Base-by-base conservation (phyloP, 177 flowering plant genomes). In the Vitis hybrid region DNA sequence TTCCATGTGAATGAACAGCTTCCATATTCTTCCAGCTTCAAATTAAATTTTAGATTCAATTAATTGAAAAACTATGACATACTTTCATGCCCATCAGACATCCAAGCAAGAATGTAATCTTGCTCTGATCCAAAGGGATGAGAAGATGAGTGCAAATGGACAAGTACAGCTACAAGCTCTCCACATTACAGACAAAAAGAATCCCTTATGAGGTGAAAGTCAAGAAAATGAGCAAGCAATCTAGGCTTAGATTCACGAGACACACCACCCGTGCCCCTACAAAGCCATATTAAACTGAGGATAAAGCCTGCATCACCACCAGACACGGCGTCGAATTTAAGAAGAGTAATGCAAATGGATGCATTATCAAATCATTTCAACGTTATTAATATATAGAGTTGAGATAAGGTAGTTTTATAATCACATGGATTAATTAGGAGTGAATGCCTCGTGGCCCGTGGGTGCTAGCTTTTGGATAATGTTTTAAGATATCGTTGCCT, bases 321-420 rank as follows among this genome's bases (percentile, higher is more conserved):
- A 35, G 40, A 35, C 40, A 12, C 12, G 27, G 35, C 13, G 2
- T 24, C 30, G 62, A 24, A 24, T 24, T 32, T 14, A 59, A 24
- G 40, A 15, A 59, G 73, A 65, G 24, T 73, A 60, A 65, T 74
- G 77, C 51, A 69, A 12, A 35, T 68, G 70, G 77, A 69, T 70
- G 49, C 51, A 51, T 13, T 63, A 60, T 3, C 21, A 21, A 59
- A 16, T 0, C 52, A 24, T 59, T 59, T 59, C 30, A 18, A 24
- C 1, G 4, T 24, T 59, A 59, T 27, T 59, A 24, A 59, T 24
- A 59, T 24, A 56, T 18, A 56, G 3, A 21, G 19, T n/a, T 56
- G 59, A 2, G 16, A 16, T 59, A 11, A 35, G 5, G 6, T 35
- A 35, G 40, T 35, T 35, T 35, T 35, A 35, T 35, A 35, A 35